A percentile compares a stretch with the other conserved stretches of the same genome.
Evolutionary conservation across 2,329 filamentous ascomycete genomes (phyloP).

Genomic region (Nemania sp.): DNA sequence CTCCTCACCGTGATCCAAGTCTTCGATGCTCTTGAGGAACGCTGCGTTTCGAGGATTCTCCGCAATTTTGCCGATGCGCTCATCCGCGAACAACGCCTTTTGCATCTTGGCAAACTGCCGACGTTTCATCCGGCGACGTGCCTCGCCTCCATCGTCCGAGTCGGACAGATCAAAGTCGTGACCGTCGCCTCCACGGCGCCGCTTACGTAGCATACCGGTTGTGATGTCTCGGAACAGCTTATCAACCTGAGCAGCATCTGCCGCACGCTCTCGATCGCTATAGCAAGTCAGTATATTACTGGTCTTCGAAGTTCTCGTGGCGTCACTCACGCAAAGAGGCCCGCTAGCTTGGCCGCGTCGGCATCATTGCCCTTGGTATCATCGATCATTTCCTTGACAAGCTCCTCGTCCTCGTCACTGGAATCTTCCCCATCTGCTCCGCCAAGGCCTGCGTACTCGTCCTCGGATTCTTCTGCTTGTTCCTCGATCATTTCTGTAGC

Average conservation of each 20-base stretch:
- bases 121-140: conserved; percentile 77
- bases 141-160: conserved; percentile 83
- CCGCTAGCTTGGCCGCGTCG: conserved; percentile 80
- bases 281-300: conserved; percentile 15
- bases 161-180: conserved; percentile 85
- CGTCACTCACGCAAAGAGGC: conserved; percentile 79
- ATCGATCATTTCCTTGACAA: conserved; percentile 86
- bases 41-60: conserved; percentile 87
- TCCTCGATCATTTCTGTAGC: conserved; percentile 88
- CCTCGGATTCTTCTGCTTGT: conserved; percentile 95
- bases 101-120: conserved; percentile 90
- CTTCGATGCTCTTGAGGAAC: conserved; percentile 88
- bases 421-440: conserved; percentile 87
- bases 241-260: conserved; percentile 84
- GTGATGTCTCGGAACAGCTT: conserved; percentile 93
- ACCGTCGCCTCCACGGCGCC: conserved; percentile 58
- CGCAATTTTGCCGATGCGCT: conserved; percentile 87
- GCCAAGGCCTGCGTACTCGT: conserved; percentile 94
- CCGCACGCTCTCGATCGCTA: conserved; percentile 76
- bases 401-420: conserved; percentile 68
- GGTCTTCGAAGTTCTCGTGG: background rate
- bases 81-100: conserved; percentile 82
- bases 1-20: conserved; percentile 74
- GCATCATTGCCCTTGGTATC: conserved; percentile 77
- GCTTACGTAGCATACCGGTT: conserved; percentile 82